Conservation (phyloP, 2,329 filamentous ascomycete species). For the Colletotrichum lupini region DNA sequence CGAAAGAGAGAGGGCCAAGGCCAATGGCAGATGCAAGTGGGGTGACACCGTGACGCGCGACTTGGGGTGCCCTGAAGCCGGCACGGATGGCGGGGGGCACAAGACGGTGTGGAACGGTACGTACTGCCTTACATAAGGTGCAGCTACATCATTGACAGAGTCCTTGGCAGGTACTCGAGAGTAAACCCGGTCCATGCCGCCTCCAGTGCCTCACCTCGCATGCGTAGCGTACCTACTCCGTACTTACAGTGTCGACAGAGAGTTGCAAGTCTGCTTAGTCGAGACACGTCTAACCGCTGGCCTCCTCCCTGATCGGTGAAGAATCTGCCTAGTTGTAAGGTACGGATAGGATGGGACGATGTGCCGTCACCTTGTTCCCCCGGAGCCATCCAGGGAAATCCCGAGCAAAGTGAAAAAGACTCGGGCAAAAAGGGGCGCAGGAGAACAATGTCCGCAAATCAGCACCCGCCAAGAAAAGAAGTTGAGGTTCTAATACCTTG, state of each 20-base stretch:
- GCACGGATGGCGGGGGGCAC: slow-evolving; percentile 1
- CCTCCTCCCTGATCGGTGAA: neutral
- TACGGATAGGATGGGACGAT: neutral
- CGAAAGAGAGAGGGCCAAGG: neutral
- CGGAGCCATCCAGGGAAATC: neutral
- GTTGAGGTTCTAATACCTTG: neutral
- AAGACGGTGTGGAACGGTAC: neutral
- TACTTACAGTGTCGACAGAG: neutral
- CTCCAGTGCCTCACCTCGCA: neutral
- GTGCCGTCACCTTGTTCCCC: neutral
- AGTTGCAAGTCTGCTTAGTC: neutral
- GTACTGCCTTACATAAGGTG: neutral
- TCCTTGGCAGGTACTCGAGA: slow-evolving; percentile 8
- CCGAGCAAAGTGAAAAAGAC: neutral
- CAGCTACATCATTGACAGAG: neutral
- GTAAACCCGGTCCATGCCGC: neutral
- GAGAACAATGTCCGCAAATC: slow-evolving; percentile 5
- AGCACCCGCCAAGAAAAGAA: neutral
- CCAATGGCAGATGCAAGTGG: slow-evolving; percentile 7
- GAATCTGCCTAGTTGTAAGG: neutral
- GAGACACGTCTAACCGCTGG: neutral
- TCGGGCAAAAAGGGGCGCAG: neutral
- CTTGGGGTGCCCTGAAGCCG: neutral
- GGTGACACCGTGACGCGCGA: neutral
- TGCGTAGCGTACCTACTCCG: neutral